Base-by-base conservation (phyloP, 2,329 filamentous ascomycete species). In the Neofusicoccum umdonicola region DNA sequence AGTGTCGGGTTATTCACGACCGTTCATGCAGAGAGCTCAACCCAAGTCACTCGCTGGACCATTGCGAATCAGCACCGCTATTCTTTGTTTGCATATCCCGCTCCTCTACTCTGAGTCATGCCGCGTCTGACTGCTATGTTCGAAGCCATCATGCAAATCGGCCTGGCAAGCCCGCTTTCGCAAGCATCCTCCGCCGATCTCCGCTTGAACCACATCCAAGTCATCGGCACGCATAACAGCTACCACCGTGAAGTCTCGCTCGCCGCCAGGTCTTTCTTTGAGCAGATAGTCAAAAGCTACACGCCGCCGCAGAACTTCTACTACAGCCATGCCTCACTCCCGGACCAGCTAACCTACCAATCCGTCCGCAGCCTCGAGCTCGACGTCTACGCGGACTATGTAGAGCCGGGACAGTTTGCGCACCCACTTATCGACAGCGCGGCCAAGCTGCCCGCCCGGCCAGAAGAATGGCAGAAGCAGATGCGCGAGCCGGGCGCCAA, bases 131-230 rank as follows among this genome's bases (percentile, higher is more conserved):
- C 56, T 12, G 45, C 56, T 22, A 12, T 60, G 8, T 45, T 60
- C n/a, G 42, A 60, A 60, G 56, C 56, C 5, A 19, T 60, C 9
- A n/a, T 60, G 27, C 41, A 45, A 12, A 17, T 60, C 12, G 56
- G 56, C 6, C 11, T 34, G 15, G 56, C 56, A 19, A 60, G 31
- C 42, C 56, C 41, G 56, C 56, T 47, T 6, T 42, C 45, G 31
- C 7, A 31, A 13, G 6, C 31, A 15, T 37, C 41, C 6, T 19
- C 56, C 3, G n/a, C 31, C 17, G 42, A 47, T 57, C 70, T 83
- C 58, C 81, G 81, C 58, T 79, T 84, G 74, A 84, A 84, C 70
- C 80, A 84, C 52, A 79, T 84, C 52, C 82, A 84, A 68, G 78
- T 84, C 47, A 72, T 83, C 42, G 82, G 82, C 67, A 82, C 82